Percentiles rank a stretch among this genome's conserved stretches.
Conservation (phyloP, 768 basidiomycete genomes). For the Ephemerocybe angulata region DNA sequence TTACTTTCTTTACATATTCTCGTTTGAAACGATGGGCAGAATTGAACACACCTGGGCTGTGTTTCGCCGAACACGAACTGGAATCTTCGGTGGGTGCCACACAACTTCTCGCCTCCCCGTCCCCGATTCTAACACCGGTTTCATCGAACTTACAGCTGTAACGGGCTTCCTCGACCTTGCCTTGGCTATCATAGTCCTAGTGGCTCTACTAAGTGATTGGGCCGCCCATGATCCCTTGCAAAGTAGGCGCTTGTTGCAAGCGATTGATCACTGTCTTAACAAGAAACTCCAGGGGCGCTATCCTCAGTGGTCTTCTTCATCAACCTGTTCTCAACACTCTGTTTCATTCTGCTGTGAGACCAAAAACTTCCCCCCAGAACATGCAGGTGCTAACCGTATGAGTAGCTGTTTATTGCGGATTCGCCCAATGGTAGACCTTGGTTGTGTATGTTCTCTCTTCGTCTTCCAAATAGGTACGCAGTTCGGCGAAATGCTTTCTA, state of each 20-base stretch:
- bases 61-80: slow-evolving; percentile 31
- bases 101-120: slow-evolving; percentile 1
- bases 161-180: slow-evolving; percentile 29
- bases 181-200: slow-evolving; percentile 28
- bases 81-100: slow-evolving; percentile 31
- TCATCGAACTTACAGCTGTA: slow-evolving; percentile 21
- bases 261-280: not conserved
- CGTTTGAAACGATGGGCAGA: slow-evolving; percentile 18
- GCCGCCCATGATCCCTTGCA: slow-evolving; percentile 26
- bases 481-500: not conserved
- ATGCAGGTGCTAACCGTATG: not conserved
- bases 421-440: slow-evolving; percentile 4
- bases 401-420: not conserved
- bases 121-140: not conserved
- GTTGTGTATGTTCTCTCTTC: not conserved
- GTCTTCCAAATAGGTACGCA: slow-evolving; percentile 8
- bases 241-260: slow-evolving; percentile 22
- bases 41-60: slow-evolving; percentile 23
- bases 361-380: not conserved
- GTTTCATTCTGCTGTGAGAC: slow-evolving; percentile 3
- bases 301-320: slow-evolving; percentile 1
- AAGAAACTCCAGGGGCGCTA: not conserved
- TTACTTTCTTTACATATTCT: slow-evolving; percentile 9
- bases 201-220: slow-evolving; percentile 36
- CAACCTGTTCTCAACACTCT: slow-evolving; percentile 2